Evolutionary conservation across 306 rosid species (phyloP), one percentile per base, ranked within the genome.

Genomic region (Astragalus membranaceus): DNA sequence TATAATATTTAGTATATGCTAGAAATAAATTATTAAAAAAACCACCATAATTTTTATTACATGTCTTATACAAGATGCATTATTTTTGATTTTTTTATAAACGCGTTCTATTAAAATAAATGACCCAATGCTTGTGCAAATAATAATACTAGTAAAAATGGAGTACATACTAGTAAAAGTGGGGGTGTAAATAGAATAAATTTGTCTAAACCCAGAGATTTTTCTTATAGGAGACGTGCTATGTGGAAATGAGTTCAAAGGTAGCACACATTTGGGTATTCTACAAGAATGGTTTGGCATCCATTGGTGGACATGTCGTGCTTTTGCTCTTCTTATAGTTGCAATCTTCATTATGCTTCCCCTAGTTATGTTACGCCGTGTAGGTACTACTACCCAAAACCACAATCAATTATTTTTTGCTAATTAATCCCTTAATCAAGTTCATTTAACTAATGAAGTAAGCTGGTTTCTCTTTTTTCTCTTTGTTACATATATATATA

Each of bases 281-380:
- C 57, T 87, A 10, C 89, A 87, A 74, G 77, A 87, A 74, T 85
- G 89, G 89, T 76, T 83, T 62, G 92, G 89, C 23, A 30, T 83
- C 10, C 83, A 79, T 8, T 85, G 88, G 92, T 87, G 89, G 89
- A 85, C 83, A 41, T 75, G 86, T 53, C 89, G 92, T 2, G 76
- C 81, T 36, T 82, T 63, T 53, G 83, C 75, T 30, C 86, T 82
- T 57, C 89, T 85, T 39, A 32, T 78, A 10, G 13, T 85, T 53
- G 61, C 79, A 0, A 30, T 83, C 23, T 63, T 82, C 64, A 43
- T 82, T 7, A 74, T 78, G 83, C 86, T 87, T 54, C 89, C 89
- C n/a, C 39, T 85, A 4, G 78, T 81, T 41, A 70, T 82, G 80
- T 68, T 80, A 5, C 70, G 83, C 4, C 79, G 85, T 69, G 81